phyloP scores from a whole-genome alignment of 805 yeast species.

The Jamesozyma gamospora region DNA sequence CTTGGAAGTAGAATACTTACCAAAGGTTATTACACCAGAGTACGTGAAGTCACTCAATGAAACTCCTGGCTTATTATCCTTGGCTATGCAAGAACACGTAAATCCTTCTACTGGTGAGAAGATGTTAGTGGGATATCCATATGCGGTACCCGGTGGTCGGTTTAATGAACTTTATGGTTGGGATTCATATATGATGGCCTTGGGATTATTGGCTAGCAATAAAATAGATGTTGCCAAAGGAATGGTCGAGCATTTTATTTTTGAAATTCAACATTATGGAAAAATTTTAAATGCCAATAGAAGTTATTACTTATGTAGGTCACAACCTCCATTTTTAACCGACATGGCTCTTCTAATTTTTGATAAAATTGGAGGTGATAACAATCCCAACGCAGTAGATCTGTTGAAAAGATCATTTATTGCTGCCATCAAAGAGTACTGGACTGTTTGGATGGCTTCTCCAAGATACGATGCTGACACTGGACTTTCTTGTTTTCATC shows the following conservation, averaged over 20 bases:
- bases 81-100: conserved; percentile 51
- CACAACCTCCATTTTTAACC: conserved; percentile 94
- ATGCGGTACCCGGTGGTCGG: conserved; percentile 94
- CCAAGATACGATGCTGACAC: conserved; percentile 68
- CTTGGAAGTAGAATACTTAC: conserved; percentile 71
- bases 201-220: conserved; percentile 64
- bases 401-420: conserved; percentile 52
- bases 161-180: conserved; percentile 95
- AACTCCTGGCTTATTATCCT: conserved; percentile 75
- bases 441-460: conserved; percentile 60
- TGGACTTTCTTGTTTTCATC: conserved; percentile 78
- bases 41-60: conserved; percentile 65
- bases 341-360: conserved; percentile 75
- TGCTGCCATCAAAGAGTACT: conserved; percentile 82
- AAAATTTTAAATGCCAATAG: conserved; percentile 93
- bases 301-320: conserved; percentile 77
- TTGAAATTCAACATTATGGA: conserved; percentile 81
- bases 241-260: conserved; percentile 83
- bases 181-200: conserved; percentile 89
- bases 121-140: conserved; percentile 60
- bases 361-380: conserved; percentile 42
- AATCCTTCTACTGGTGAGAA: conserved; percentile 43
- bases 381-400: conserved; percentile 40
- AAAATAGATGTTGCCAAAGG: conserved; percentile 66
- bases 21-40: conserved; percentile 62